phyloP scores from a whole-genome alignment of 2,329 filamentous ascomycete genomes.

The Myriosclerotinia scirpicola region DNA sequence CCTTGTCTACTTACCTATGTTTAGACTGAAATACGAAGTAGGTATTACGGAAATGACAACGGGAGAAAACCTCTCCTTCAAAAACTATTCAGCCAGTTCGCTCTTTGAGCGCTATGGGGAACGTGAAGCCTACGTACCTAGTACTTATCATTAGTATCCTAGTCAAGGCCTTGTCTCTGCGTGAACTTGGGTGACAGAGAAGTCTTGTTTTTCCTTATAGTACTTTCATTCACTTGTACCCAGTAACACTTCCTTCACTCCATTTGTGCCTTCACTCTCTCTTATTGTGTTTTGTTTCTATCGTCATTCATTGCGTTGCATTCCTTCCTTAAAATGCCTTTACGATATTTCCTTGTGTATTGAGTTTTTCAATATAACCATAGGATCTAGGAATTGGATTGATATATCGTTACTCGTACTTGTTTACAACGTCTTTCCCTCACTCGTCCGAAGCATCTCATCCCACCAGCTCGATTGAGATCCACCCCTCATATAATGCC shows the following conservation, averaged over 20 bases:
- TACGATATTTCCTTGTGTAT: not conserved
- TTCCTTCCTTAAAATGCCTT: conserved; percentile 8
- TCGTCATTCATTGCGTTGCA: conserved; percentile 6
- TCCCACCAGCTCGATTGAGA: not conserved
- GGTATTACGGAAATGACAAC: conserved; percentile 7
- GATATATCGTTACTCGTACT: conserved; percentile 2
- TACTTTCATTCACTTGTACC: conserved; percentile 14
- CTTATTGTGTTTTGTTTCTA: conserved; percentile 12
- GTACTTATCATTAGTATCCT: not conserved
- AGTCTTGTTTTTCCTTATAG: conserved; percentile 17
- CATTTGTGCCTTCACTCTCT: conserved; percentile 13
- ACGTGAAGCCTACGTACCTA: conserved; percentile 16
- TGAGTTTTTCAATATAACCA: not conserved
- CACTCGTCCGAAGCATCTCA: conserved; percentile 12
- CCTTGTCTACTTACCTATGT: conserved; percentile 12
- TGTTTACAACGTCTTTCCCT: conserved; percentile 12
- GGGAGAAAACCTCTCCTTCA: conserved; percentile 11
- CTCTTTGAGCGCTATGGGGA: conserved; percentile 15
- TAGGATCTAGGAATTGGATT: conserved; percentile 1
- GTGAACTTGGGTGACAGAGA: conserved; percentile 11
- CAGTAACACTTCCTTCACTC: conserved; percentile 15
- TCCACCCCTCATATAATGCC: conserved; percentile 15
- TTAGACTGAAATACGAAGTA: conserved; percentile 1
- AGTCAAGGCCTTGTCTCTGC: conserved; percentile 16
- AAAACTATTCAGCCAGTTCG: conserved; percentile 16